Conservation (phyloP, 2,329 filamentous ascomycete species). For the Cercospora zeina region DNA sequence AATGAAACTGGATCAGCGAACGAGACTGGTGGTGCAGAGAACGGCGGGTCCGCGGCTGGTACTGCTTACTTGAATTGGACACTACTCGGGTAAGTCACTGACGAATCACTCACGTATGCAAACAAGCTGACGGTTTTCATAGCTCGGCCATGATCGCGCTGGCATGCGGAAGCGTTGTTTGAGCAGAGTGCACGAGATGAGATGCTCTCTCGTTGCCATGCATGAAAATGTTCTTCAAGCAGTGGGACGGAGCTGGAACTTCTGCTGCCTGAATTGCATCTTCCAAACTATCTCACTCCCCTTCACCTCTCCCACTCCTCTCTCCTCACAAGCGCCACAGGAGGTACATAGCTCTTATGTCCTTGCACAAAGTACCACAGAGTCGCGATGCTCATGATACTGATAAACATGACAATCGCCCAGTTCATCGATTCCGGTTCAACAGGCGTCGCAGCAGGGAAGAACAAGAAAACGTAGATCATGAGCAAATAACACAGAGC, state of each 20-base stretch:
- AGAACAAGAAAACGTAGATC: slow-evolving; percentile 19
- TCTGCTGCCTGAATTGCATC: neutral
- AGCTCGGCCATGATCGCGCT: neutral
- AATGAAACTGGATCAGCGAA: neutral
- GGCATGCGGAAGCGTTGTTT: neutral
- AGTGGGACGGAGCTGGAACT: neutral
- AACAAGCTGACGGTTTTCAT: neutral
- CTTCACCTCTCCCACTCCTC: slow-evolving; percentile 6
- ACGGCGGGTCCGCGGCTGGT: neutral
- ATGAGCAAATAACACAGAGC: slow-evolving; percentile 13
- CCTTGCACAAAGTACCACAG: slow-evolving; percentile 41
- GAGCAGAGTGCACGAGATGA: neutral
- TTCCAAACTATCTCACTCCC: neutral
- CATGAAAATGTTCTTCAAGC: neutral
- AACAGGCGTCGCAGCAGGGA: slow-evolving; percentile 35
- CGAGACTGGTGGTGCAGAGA: neutral
- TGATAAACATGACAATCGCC: slow-evolving; percentile 48
- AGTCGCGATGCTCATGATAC: slow-evolving; percentile 6
- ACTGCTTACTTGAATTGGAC: slow-evolving; percentile 10
- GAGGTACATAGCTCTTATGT: slow-evolving; percentile 36
- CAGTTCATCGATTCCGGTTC: slow-evolving; percentile 51
- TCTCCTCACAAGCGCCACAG: slow-evolving; percentile 26
- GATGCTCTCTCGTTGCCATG: too few species aligned
- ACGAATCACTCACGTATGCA: neutral
- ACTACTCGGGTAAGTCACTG: neutral